These are phyloP conservation scores for Trypanosoma mega DNA, from an alignment of 208 protist genomes.

Conservation along the genomic window DNA sequence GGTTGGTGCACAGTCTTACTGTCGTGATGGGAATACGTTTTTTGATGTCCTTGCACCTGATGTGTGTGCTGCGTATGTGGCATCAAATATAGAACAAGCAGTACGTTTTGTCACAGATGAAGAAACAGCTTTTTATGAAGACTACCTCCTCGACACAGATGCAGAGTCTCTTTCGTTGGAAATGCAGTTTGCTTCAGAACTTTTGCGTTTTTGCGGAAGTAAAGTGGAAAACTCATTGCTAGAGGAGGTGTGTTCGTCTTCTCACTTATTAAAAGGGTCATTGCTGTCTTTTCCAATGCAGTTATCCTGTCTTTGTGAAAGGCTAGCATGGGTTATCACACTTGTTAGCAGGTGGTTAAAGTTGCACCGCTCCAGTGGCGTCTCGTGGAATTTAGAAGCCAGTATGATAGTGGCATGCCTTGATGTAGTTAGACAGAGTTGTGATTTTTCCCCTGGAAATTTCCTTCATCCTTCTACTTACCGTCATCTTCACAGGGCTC, in stretches of 20 bases:
- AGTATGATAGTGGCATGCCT: constrained; percentile 15
- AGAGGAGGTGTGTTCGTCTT: constrained; percentile 5
- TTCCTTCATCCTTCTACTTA: constrained; percentile 5
- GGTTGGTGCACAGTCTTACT: constrained; percentile 28
- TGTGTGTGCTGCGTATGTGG: constrained; percentile 25
- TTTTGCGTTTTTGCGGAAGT: constrained; percentile 36
- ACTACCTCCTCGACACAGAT: constrained; percentile 45
- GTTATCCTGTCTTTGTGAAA: constrained; percentile 20
- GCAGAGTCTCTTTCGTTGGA: constrained; percentile 41
- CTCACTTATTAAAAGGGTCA: constrained; percentile 3
- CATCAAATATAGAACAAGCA: constrained; percentile 26
- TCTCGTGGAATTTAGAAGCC: constrained; percentile 7
- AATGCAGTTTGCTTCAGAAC: constrained; percentile 40
- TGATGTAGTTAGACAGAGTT: constrained; percentile 13
- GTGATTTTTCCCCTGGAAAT: neutral
- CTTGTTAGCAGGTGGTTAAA: constrained; percentile 23
- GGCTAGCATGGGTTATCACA: constrained; percentile 24
- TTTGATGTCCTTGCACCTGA: constrained; percentile 24
- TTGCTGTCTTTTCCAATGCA: neutral
- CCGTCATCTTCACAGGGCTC: constrained; percentile 21
- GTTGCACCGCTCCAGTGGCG: constrained; percentile 14
- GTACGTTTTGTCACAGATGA: constrained; percentile 11
- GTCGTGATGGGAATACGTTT: constrained; percentile 20
- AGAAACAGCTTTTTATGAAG: constrained; percentile 19
- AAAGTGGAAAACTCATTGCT: constrained; percentile 22